These are phyloP conservation scores for Amanita rimosa DNA, from an alignment of 768 basidiomycete genomes.

Conservation along the genomic window DNA sequence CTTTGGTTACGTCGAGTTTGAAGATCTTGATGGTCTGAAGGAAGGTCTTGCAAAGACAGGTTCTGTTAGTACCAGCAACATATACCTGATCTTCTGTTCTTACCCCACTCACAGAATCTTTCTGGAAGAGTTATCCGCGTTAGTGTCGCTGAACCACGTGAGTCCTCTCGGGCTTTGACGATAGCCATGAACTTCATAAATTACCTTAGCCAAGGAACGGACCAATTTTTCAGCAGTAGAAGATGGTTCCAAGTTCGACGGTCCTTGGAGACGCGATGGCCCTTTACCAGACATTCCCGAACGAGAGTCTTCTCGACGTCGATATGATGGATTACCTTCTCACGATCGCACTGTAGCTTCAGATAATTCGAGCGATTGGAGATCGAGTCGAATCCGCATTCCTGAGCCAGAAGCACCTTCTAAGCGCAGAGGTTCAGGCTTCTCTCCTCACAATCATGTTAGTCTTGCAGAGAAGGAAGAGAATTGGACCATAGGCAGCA, in stretches of 20 bases:
- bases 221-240: slow-evolving; percentile 44
- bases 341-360: slow-evolving; percentile 34
- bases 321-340: slow-evolving; percentile 42
- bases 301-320: slow-evolving; percentile 54
- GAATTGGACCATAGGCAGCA: slow-evolving; percentile 64
- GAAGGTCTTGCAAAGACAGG: slow-evolving; percentile 68
- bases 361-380: slow-evolving; percentile 62
- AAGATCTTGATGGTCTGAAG: slow-evolving; percentile 77
- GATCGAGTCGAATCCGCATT: slow-evolving; percentile 38
- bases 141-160: slow-evolving; percentile 94
- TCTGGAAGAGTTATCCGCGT: slow-evolving; percentile 77
- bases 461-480: slow-evolving; percentile 71
- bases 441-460: slow-evolving; percentile 27
- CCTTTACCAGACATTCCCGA: slow-evolving; percentile 64
- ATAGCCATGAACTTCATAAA: slow-evolving; percentile 7
- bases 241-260: slow-evolving; percentile 76
- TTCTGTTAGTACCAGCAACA: slow-evolving; percentile 34
- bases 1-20: slow-evolving; percentile 96
- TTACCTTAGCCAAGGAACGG: slow-evolving; percentile 62
- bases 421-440: slow-evolving; percentile 49
- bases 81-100: not conserved
- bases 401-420: slow-evolving; percentile 36
- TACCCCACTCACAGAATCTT: slow-evolving; percentile 34
- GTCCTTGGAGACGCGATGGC: slow-evolving; percentile 79
- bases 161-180: slow-evolving; percentile 24